These are phyloP conservation scores for Globisporangium nagaii DNA, from an alignment of 352 stramenopile species.

Conservation along the genomic window DNA sequence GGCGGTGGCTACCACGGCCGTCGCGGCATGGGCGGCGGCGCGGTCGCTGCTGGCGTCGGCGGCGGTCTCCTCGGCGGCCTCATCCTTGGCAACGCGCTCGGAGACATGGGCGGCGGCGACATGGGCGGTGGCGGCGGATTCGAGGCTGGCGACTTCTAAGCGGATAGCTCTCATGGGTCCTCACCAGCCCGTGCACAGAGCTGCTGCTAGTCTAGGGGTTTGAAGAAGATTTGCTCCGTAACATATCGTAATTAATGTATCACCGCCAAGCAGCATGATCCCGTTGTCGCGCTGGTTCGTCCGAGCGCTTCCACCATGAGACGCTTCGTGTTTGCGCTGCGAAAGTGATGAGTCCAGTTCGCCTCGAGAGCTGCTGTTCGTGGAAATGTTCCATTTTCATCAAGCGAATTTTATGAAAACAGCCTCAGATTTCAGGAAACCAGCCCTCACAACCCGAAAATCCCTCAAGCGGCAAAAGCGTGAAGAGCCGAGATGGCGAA, in stretches of 20 bases:
- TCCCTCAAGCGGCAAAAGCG: no score
- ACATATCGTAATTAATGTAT: background rate
- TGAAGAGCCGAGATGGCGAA: slow-evolving; percentile 1
- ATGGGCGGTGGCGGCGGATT: slow-evolving; percentile 20
- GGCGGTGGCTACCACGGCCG: slow-evolving; percentile 15
- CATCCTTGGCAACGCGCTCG: slow-evolving; percentile 29
- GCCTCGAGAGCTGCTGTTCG: no score
- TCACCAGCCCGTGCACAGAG: background rate
- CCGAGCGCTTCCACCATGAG: no score
- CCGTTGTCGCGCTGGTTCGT: no score
- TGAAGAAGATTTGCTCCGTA: background rate
- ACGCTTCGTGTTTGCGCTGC: no score
- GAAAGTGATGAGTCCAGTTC: no score
- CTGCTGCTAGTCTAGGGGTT: background rate
- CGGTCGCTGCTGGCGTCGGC: slow-evolving; percentile 31
- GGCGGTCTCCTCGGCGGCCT: slow-evolving; percentile 32
- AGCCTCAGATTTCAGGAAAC: background rate
- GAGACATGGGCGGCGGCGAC: slow-evolving; percentile 26
- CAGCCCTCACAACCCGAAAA: no score
- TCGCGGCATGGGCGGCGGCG: slow-evolving; percentile 27
- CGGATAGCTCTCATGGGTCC: background rate
- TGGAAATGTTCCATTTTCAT: background rate
- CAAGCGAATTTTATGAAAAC: background rate
- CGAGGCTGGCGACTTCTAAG: slow-evolving; percentile 15
- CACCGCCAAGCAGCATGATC: no score